phyloP scores from a whole-genome alignment of 176 grass and related monocot species.

The Oryza australiensis region DNA sequence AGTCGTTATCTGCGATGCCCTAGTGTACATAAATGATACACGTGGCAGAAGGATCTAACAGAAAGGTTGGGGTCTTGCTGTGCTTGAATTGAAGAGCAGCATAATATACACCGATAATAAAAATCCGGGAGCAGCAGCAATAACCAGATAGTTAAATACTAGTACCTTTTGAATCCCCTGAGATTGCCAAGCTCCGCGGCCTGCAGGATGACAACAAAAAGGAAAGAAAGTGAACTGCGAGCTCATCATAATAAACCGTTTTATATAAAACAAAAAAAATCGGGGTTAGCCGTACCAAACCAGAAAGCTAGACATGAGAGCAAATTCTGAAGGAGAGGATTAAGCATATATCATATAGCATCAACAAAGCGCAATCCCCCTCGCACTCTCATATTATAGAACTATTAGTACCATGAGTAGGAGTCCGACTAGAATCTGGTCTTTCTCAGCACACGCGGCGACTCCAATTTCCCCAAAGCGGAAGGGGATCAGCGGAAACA shows the following conservation, averaged over 20 bases:
- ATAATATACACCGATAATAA: neutral
- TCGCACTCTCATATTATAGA: neutral
- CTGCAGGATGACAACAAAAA: conserved; percentile 37
- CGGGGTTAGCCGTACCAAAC: neutral
- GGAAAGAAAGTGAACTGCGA: neutral
- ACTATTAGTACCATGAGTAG: neutral
- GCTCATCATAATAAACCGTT: conserved; percentile 7
- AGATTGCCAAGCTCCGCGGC: conserved; percentile 1
- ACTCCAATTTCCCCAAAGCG: neutral
- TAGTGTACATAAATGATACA: neutral
- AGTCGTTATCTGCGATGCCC: neutral
- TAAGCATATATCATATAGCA: neutral
- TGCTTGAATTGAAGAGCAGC: neutral
- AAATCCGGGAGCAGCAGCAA: neutral
- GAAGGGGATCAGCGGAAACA: neutral
- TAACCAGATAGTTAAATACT: neutral
- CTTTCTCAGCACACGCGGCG: neutral
- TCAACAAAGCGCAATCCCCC: neutral
- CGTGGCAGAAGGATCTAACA: neutral
- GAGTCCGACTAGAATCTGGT: neutral
- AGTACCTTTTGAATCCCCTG: conserved; percentile 46
- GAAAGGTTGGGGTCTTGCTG: neutral
- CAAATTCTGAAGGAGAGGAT: neutral
- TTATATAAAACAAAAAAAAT: no score
- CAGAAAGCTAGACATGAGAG: neutral